Base-by-base conservation (phyloP, 495 filamentous ascomycete species). In the Cenococcum geophilum region DNA sequence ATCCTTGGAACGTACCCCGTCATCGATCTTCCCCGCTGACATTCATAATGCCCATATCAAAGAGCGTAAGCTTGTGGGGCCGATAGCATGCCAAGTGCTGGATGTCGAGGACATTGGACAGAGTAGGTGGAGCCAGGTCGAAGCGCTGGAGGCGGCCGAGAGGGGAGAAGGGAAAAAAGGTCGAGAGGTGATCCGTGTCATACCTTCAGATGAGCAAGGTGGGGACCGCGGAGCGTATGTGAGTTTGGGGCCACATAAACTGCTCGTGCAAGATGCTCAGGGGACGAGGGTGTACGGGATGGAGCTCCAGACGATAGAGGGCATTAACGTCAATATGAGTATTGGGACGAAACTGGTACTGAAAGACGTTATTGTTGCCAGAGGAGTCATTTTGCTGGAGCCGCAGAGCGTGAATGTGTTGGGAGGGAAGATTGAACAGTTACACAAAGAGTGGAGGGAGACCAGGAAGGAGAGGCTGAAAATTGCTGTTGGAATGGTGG, bases 281-380 rank as follows among this genome's bases (percentile, higher is more conserved):
- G 92, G 92, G 0, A 81, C 77, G 16, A 81, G 80, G 60, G 79
- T 86, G 4, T 87, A 84, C 59, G 93, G 78, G 1, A 72, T 96
- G 56, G 93, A 97, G 75, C 68, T 96, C 65, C 78, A 76, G 64
- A 66, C 74, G 2, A 76, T 96, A 21, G 79, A 83, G 45, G 83
- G 82, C 1, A 64, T 98, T 8, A 81, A 78, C 0, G 63, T 89
- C 27, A 80, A 80, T 0, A 84, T 91, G 74, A 73, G 76, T 48
- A 92, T 96, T 57, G 92, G 92, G 1, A 79, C 82, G 57, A 97
- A 97, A 76, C 65, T 96, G 51, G 48, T 97, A 43, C 71, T 98
- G 60, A 82, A 75, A 58, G 80, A 82, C 68, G 77, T 77, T 1
- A 75, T 78, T 11, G 85, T 96, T 34, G 86, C 89, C 21, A 76